These are phyloP conservation scores for Naganishia vaughanmartiniae DNA, from an alignment of 768 basidiomycete species.

Conservation along the genomic window DNA sequence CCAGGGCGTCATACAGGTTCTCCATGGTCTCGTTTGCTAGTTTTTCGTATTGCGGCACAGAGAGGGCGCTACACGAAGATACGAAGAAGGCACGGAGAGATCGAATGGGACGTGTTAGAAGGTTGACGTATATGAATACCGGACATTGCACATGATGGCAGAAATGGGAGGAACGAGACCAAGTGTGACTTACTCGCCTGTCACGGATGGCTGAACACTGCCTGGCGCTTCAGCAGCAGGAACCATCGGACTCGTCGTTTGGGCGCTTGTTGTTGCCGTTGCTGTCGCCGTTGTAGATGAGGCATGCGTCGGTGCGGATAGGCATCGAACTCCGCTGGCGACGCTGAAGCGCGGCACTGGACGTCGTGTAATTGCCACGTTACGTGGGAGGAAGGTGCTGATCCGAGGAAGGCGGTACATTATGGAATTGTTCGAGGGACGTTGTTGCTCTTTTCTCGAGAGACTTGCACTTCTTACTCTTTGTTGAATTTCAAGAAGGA, in stretches of 20 bases:
- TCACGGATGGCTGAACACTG: not conserved
- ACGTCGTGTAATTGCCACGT: too few species aligned
- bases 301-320: not conserved
- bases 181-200: not conserved
- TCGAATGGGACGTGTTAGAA: too few species aligned
- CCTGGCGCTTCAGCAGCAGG: slow-evolving; percentile 26
- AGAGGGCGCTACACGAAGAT: slow-evolving; percentile 32
- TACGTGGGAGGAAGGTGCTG: not conserved
- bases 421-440: not conserved
- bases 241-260: slow-evolving; percentile 5
- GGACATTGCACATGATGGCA: too few species aligned
- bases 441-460: not conserved
- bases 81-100: not conserved
- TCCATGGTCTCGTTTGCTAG: slow-evolving; percentile 47
- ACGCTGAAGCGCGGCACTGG: too few species aligned
- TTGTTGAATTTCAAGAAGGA: too few species aligned
- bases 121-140: too few species aligned
- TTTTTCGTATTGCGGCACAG: slow-evolving; percentile 41
- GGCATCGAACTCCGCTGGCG: not conserved
- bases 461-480: too few species aligned
- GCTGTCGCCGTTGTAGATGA: not conserved
- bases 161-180: not conserved
- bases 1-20: slow-evolving; percentile 44
- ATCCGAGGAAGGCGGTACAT: not conserved
- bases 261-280: not conserved